Base-by-base conservation (phyloP, 768 basidiomycete genomes). In the Galerina sulciceps region DNA sequence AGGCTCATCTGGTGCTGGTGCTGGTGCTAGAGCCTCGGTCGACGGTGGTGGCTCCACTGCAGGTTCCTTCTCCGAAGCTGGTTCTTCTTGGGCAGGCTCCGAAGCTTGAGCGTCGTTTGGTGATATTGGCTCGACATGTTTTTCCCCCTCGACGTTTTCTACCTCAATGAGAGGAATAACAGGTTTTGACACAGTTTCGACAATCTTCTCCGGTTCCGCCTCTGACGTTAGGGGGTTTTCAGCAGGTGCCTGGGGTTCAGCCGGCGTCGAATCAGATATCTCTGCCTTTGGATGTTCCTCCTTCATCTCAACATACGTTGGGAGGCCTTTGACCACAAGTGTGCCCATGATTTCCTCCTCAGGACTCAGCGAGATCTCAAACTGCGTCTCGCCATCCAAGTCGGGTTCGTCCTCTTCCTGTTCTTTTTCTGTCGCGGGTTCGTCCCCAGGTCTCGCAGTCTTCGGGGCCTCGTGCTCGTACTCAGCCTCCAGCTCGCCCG, bases 401-500 rank as follows among this genome's bases (percentile, higher is more conserved):
- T 62, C 61, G 35, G 15, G 55, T 23, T 64, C 63, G 20, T 61
- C 60, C 55, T 59, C 55, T 40, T 48, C 18, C 10, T 55, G 45
- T 8, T 41, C 65, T 45, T 54, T 54, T 34, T 37, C 53, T 15
- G 18, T 31, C 26, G 26, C 26, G 26, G 26, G 26, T 8, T 31
- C 50, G 4, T 17, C 17, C 17, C 26, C 35, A 18, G 62, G 57
- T n/a, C 54, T 58, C 9, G 59, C 66, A 2, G 60, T 60, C 18
- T 59, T 59, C 18, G 61, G 59, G 10, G 44, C 49, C 17, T 60
- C 69, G 2, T 41, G 10, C 45, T 65, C 64, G 14, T 58, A 38
- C 2, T 61, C 59, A 2, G 55, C 50, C 38, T 71, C 63, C 18
- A 62, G 58, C 51, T 65, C 65, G 11, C 59, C 67, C 10, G 58